A percentile compares a stretch with the other conserved stretches of the same genome.
These are phyloP conservation scores for Termitomyces eurrhizus DNA, from an alignment of 768 basidiomycete genomes.

Conservation along the genomic window DNA sequence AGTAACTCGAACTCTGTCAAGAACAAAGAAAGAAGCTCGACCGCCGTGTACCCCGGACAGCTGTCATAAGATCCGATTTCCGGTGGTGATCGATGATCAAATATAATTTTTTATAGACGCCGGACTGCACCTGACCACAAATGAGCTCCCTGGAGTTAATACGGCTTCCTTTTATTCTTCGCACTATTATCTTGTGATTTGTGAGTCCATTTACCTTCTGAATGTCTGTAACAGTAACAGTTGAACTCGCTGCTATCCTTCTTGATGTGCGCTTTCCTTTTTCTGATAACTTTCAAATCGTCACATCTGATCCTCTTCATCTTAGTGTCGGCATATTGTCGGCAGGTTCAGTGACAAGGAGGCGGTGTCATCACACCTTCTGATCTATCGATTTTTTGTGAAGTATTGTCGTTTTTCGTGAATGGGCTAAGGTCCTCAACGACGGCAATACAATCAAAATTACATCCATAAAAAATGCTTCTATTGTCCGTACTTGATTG, in stretches of 20 bases:
- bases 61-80: too few species aligned
- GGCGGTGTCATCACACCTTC: not conserved
- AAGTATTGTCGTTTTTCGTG: not conserved
- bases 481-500: not conserved
- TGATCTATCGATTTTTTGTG: not conserved
- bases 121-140: too few species aligned
- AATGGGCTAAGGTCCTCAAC: too few species aligned
- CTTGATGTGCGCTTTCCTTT: not conserved
- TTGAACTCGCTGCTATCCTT: not conserved
- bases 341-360: not conserved
- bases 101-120: too few species aligned
- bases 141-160: too few species aligned
- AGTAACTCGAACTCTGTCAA: too few species aligned
- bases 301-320: not conserved
- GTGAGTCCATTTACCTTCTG: not conserved
- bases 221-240: not conserved
- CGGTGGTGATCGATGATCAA: too few species aligned
- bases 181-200: not conserved
- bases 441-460: not conserved
- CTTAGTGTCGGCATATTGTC: not conserved
- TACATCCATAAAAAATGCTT: not conserved
- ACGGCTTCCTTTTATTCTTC: not conserved
- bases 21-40: too few species aligned
- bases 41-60: too few species aligned
- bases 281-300: too few species aligned